Base-by-base conservation (phyloP, 2,329 filamentous ascomycete genomes). In the Fusarium irregulare region DNA sequence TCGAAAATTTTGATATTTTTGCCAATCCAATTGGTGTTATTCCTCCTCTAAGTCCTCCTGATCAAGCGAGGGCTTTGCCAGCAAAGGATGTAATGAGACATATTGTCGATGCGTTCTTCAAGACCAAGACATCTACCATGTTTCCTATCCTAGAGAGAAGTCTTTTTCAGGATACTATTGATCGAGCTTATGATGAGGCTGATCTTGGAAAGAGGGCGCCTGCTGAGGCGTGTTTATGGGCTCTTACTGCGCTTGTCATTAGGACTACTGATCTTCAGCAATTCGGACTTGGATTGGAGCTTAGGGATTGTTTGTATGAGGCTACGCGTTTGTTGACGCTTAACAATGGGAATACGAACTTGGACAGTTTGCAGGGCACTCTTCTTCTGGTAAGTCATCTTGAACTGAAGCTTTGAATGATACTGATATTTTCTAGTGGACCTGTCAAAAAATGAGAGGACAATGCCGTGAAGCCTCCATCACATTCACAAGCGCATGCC, bases 1-100 rank as follows among this genome's bases (percentile, higher is more conserved):
- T 71, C 8, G 64, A 71, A 3, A 71, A 71, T 1, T 71, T 71
- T 13, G 68, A 61, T 45, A 51, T 71, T 28, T 71, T 71, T 8
- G 56, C 54, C 1, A 48, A 66, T 11, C 54, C 66, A 5, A 34
- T 64, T 9, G 62, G 60, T 2, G 16, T 14, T 30, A 42, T 23
- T 53, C 54, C 54, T 7, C 23, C 40, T 11, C 25, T 69, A 20
- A 14, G 50, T 21, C n/a, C 60, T 20, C 30, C 66, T 14, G 66
- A 69, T n/a, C 45, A n/a, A 10, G 20, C 65, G 12, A 56, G 65
- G 34, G 27, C 48, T 2, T 30, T 68, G 4, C 66, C 66, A 3
- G 20, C 54, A 1, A 66, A 42, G 4, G 49, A 30, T 27, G 40
- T 50, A 4, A 48, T 50, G 2, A 47, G 34, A 14, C 49, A 69